A percentile compares a stretch with the other conserved stretches of the same genome.
Conservation (phyloP, 805 yeast species). For the Ogataea pilisensis region DNA sequence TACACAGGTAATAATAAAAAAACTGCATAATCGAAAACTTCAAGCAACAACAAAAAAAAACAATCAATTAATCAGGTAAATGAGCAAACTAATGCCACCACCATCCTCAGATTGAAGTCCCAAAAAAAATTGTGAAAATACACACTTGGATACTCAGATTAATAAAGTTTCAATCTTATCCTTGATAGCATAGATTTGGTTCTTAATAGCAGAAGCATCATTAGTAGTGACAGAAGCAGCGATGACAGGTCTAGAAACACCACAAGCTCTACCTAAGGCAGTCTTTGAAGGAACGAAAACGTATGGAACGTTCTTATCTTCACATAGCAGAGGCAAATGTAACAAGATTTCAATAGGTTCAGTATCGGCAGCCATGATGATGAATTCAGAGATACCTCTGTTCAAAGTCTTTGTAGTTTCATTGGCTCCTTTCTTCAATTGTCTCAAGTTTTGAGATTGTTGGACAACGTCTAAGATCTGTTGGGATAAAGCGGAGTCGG, state of each 20-base stretch:
- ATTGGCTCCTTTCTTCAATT: conserved; percentile 98
- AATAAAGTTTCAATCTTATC: conserved; percentile 98
- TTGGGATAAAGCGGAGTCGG: conserved; percentile 92
- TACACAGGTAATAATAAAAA: too few relatives aligned
- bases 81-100: conserved; percentile 2
- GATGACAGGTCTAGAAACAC: conserved; percentile 98
- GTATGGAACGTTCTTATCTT: conserved; percentile 99
- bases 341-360: conserved; percentile 98
- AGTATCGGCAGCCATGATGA: conserved; percentile 99
- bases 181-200: conserved; percentile 95
- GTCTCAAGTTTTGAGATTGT: conserved; percentile 97
- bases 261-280: conserved; percentile 99
- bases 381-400: conserved; percentile 99
- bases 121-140: not conserved
- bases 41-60: not conserved
- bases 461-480: conserved; percentile 97
- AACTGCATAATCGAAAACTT: too few relatives aligned
- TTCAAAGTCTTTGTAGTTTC: conserved; percentile 98
- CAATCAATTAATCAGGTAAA: not conserved
- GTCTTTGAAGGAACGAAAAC: conserved; percentile 98
- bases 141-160: conserved; percentile 45
- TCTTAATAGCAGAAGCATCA: conserved; percentile 96
- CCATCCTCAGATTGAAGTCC: too few relatives aligned
- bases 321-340: conserved; percentile 96
- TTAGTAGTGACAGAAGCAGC: conserved; percentile 98